Evolutionary conservation across 768 basidiomycete species (phyloP).

Genomic region (Russula dissimulans): DNA sequence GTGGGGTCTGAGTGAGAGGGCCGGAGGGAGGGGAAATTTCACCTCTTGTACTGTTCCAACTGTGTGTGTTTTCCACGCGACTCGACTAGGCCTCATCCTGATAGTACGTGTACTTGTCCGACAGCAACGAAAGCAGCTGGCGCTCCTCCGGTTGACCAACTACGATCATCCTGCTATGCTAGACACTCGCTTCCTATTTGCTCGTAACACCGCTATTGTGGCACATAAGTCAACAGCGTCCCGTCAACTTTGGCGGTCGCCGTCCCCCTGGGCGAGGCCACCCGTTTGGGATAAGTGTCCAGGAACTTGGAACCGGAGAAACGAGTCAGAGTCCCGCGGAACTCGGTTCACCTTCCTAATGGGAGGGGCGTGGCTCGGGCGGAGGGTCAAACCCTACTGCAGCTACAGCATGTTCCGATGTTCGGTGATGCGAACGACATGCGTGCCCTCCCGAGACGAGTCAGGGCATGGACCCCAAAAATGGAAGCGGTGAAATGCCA

Average conservation of each 20-base stretch:
- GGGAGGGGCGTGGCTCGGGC: neutral
- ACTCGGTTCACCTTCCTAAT: neutral
- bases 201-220: constrained; percentile 16
- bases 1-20: neutral
- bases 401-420: constrained; percentile 2
- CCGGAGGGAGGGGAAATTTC: neutral
- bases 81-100: constrained; percentile 8
- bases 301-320: neutral
- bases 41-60: constrained; percentile 8
- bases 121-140: neutral
- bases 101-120: constrained; percentile 18
- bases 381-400: neutral
- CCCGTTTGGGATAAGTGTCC: neutral
- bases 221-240: neutral
- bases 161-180: constrained; percentile 7
- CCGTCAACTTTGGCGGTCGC: neutral
- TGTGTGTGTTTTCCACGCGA: constrained; percentile 3
- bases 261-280: neutral
- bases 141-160: neutral
- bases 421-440: neutral
- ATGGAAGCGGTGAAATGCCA: neutral
- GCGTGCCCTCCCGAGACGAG: neutral
- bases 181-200: neutral
- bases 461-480: constrained; percentile 1
- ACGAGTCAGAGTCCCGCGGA: neutral